phyloP scores from a whole-genome alignment of 2,329 filamentous ascomycete genomes.

The Colletotrichum gigasporum region DNA sequence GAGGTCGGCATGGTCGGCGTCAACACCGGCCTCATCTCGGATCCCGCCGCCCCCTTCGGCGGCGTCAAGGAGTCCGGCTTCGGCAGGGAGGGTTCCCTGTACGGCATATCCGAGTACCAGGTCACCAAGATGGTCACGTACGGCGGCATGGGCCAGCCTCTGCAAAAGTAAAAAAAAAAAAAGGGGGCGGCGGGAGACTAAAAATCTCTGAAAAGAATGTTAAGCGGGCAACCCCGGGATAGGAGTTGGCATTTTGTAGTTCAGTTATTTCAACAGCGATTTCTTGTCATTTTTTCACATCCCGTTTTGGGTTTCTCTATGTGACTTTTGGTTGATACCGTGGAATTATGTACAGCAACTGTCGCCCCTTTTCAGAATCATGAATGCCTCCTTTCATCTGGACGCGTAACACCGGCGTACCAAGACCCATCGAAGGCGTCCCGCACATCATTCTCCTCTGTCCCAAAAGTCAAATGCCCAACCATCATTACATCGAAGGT shows the following conservation, averaged over 20 bases:
- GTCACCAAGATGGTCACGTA: slow-evolving; percentile 70
- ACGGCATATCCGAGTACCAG: slow-evolving; percentile 81
- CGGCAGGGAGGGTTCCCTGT: slow-evolving; percentile 80
- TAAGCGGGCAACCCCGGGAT: slow-evolving; percentile 1
- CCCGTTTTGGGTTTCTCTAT: no score
- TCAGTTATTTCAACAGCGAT: not conserved
- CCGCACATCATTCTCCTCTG: not conserved
- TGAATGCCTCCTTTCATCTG: no score
- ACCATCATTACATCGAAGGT: not conserved
- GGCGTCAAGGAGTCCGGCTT: slow-evolving; percentile 87
- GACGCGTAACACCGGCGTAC: not conserved
- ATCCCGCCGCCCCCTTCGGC: slow-evolving; percentile 72
- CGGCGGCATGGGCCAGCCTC: slow-evolving; percentile 32
- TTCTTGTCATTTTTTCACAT: not conserved
- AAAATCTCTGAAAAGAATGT: not conserved
- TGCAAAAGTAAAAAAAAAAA: slow-evolving; percentile 31
- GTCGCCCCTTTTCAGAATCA: no score
- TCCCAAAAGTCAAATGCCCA: not conserved
- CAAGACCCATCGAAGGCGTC: not conserved
- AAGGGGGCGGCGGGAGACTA: no score
- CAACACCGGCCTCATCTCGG: slow-evolving; percentile 76
- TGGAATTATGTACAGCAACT: no score
- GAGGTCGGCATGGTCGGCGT: slow-evolving; percentile 91
- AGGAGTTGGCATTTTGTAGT: not conserved
- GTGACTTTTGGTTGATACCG: no score